Percentiles rank a stretch among this genome's conserved stretches.
Conservation (phyloP, 495 filamentous ascomycete genomes). For the Bombardia bombarda region DNA sequence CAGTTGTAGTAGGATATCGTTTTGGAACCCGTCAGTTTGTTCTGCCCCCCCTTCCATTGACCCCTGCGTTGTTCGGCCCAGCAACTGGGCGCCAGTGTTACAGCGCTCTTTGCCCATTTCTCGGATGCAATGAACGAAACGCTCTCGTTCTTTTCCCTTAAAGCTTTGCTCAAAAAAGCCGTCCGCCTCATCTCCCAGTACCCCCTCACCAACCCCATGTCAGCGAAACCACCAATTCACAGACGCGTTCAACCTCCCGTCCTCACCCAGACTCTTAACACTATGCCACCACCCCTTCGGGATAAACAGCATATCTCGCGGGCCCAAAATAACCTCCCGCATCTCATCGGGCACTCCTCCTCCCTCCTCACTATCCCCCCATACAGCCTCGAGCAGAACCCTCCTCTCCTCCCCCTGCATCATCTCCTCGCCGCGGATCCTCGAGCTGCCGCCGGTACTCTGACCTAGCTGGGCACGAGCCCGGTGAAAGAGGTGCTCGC, state of each 20-base stretch:
- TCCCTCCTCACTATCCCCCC: too few species aligned
- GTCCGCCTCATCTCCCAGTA: too few species aligned
- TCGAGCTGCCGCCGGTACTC: constrained; percentile 32
- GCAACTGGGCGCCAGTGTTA: too few species aligned
- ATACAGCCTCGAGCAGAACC: constrained; percentile 61
- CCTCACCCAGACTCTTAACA: constrained; percentile 52
- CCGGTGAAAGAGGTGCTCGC: constrained; percentile 43
- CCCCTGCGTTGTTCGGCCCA: too few species aligned
- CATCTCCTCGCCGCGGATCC: constrained; percentile 81
- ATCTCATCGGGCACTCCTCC: constrained; percentile 16
- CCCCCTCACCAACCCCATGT: too few species aligned
- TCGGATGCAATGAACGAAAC: too few species aligned
- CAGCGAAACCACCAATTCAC: constrained; percentile 89
- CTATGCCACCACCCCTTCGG: constrained; percentile 96
- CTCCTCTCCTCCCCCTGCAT: constrained; percentile 69
- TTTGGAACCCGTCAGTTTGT: too few species aligned
- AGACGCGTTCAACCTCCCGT: constrained; percentile 34
- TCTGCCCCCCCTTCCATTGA: too few species aligned
- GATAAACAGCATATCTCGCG: constrained; percentile 77
- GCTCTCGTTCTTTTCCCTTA: too few species aligned
- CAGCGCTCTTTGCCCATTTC: too few species aligned
- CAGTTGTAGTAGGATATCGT: too few species aligned
- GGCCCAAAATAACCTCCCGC: constrained; percentile 45
- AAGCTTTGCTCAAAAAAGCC: too few species aligned
- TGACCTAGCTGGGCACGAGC: constrained; percentile 44